Conservation (phyloP, 2,329 filamentous ascomycete genomes). For the Scytalidium sp. region DNA sequence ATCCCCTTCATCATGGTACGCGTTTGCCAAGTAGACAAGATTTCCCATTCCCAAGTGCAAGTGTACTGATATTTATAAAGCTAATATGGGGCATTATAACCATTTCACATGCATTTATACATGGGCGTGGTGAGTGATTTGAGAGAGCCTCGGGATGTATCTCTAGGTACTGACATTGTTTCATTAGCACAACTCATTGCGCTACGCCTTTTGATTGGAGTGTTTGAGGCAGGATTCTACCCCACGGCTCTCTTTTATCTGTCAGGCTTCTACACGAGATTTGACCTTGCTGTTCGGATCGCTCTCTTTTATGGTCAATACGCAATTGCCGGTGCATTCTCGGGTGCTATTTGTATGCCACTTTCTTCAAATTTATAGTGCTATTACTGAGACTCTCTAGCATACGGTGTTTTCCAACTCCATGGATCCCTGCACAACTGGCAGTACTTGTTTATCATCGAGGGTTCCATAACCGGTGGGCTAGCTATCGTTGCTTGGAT, state of each 20-base stretch:
- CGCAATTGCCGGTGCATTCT: conserved; percentile 35
- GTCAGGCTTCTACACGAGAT: conserved; percentile 42
- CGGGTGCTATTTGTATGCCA: conserved; percentile 32
- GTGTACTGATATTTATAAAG: conserved; percentile 30
- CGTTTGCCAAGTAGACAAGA: conserved; percentile 41
- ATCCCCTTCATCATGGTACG: conserved; percentile 54
- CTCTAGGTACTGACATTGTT: neutral
- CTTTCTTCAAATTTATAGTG: neutral
- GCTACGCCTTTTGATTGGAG: conserved; percentile 20
- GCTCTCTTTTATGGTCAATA: conserved; percentile 40
- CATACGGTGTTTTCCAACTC: conserved; percentile 44
- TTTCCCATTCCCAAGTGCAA: conserved; percentile 43
- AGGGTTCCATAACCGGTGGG: conserved; percentile 34
- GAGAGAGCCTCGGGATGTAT: neutral
- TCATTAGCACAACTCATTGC: conserved; percentile 13
- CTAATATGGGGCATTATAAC: conserved; percentile 27
- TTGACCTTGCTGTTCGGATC: conserved; percentile 39
- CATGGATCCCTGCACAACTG: conserved; percentile 42
- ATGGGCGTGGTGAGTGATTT: conserved; percentile 23
- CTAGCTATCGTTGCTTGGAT: conserved; percentile 16
- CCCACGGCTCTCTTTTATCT: conserved; percentile 53
- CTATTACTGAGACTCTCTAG: conserved; percentile 8
- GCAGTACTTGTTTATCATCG: conserved; percentile 44
- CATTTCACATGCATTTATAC: conserved; percentile 26
- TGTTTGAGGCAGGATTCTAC: conserved; percentile 50